These are phyloP conservation scores for Dissoconium aciculare DNA, from an alignment of 2,329 filamentous ascomycete genomes.

Conservation along the genomic window DNA sequence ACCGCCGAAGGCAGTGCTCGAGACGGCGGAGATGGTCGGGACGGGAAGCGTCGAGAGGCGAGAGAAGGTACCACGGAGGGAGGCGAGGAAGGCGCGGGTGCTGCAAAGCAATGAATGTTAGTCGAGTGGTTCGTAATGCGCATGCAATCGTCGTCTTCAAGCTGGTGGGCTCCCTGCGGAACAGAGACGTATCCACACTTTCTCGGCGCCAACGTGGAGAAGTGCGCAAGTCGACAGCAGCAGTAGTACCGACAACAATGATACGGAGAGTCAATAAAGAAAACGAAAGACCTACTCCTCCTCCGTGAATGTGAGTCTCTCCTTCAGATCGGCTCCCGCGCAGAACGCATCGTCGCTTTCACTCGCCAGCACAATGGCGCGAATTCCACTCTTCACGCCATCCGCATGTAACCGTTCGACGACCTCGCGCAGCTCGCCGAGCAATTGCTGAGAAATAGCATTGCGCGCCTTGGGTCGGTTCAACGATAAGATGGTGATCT, in stretches of 20 bases:
- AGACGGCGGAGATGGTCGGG: conserved; percentile 78
- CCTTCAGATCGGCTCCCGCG: conserved; percentile 87
- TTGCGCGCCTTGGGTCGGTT: conserved; percentile 78
- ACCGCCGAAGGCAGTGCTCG: conserved; percentile 75
- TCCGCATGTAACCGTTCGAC: conserved; percentile 54
- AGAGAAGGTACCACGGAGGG: conserved; percentile 61
- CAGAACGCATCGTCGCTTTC: conserved; percentile 82
- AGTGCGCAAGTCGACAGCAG: too few relatives aligned
- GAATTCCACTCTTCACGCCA: conserved; percentile 44
- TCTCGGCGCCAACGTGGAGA: background rate
- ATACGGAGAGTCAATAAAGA: too few relatives aligned
- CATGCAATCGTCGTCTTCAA: too few relatives aligned
- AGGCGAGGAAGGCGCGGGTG: conserved; percentile 60
- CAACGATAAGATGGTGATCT: conserved; percentile 75
- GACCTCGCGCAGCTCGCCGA: conserved; percentile 56
- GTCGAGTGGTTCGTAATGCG: background rate
- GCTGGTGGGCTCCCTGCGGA: conserved; percentile 1
- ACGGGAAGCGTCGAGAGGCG: conserved; percentile 62
- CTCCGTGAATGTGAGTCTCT: conserved; percentile 58
- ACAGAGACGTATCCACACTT: too few relatives aligned
- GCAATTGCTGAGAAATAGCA: conserved; percentile 68
- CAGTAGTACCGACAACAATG: too few relatives aligned
- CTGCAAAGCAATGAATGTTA: conserved; percentile 32
- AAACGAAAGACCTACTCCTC: conserved; percentile 48
- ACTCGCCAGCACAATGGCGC: conserved; percentile 71